phyloP scores from a whole-genome alignment of 495 filamentous ascomycete genomes.

The Glarea lozoyensis region DNA sequence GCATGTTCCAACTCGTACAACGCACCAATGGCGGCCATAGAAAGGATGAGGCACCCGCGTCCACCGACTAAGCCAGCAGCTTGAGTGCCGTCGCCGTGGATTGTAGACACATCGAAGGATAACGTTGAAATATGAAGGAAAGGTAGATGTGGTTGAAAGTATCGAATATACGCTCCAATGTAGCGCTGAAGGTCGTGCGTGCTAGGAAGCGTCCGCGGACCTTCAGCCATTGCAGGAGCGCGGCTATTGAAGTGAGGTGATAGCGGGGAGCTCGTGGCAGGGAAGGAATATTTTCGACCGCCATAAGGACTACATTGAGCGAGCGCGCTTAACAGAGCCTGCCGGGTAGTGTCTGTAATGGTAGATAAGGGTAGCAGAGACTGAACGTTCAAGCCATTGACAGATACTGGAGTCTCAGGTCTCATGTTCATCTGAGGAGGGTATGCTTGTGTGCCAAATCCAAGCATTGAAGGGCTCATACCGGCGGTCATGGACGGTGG shows the following conservation, averaged over 20 bases:
- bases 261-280: conserved; percentile 55
- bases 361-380: conserved; percentile 49
- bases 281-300: conserved; percentile 69
- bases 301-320: conserved; percentile 67
- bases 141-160: conserved; percentile 90
- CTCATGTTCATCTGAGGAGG: conserved; percentile 51
- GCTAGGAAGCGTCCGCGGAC: conserved; percentile 55
- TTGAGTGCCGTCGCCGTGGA: conserved; percentile 44
- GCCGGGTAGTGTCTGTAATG: conserved; percentile 90
- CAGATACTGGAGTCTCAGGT: conserved; percentile 61
- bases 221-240: conserved; percentile 41
- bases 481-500: conserved; percentile 61
- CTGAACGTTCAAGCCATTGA: conserved; percentile 50
- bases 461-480: conserved; percentile 41
- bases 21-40: conserved; percentile 93
- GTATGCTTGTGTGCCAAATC: conserved; percentile 43
- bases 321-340: conserved; percentile 74
- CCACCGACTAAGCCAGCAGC: conserved; percentile 62
- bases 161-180: conserved; percentile 83
- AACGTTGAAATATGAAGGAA: conserved; percentile 91
- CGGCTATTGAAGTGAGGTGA: conserved; percentile 43
- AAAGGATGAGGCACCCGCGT: conserved; percentile 82
- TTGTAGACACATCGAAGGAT: conserved; percentile 72
- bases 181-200: conserved; percentile 91
- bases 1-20: conserved; percentile 82